These are phyloP conservation scores for Exophiala alcalophila DNA, from an alignment of 2,329 filamentous ascomycete genomes.

Conservation along the genomic window DNA sequence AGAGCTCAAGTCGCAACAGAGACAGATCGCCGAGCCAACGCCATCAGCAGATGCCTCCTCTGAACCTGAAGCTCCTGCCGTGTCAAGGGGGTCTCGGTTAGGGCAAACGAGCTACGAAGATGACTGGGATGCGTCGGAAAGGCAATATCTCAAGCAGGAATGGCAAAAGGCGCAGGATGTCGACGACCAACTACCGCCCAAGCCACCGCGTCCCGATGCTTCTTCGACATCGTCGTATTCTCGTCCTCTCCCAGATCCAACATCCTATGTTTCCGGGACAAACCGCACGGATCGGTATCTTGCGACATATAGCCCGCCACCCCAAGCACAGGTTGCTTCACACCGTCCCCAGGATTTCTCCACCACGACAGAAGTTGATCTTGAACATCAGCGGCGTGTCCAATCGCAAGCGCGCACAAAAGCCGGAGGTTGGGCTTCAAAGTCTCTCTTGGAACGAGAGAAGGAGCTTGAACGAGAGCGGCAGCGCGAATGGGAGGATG, in stretches of 20 bases:
- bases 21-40: constrained; percentile 31
- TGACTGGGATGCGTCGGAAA: constrained; percentile 60
- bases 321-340: constrained; percentile 37
- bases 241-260: constrained; percentile 49
- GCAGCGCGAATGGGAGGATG: constrained; percentile 63
- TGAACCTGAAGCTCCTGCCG: constrained; percentile 15
- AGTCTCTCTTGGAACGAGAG: constrained; percentile 62
- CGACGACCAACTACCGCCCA: constrained; percentile 30
- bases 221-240: constrained; percentile 21
- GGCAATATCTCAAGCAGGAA: constrained; percentile 57
- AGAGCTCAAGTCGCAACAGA: constrained; percentile 64
- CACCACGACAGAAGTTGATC: constrained; percentile 55
- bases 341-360: constrained; percentile 47
- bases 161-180: constrained; percentile 48
- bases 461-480: constrained; percentile 66
- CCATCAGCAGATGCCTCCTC: background rate
- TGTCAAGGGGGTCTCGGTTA: constrained; percentile 23
- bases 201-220: constrained; percentile 18
- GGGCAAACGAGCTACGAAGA: constrained; percentile 50
- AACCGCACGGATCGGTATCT: constrained; percentile 57
- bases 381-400: constrained; percentile 54
- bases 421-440: constrained; percentile 60
- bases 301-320: constrained; percentile 52
- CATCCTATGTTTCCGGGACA: constrained; percentile 35
- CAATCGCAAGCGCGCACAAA: constrained; percentile 56